Evolutionary conservation across 1,284 basidiomycete species (phyloP).

Genomic region (Cutaneotrichosporon sp.): DNA sequence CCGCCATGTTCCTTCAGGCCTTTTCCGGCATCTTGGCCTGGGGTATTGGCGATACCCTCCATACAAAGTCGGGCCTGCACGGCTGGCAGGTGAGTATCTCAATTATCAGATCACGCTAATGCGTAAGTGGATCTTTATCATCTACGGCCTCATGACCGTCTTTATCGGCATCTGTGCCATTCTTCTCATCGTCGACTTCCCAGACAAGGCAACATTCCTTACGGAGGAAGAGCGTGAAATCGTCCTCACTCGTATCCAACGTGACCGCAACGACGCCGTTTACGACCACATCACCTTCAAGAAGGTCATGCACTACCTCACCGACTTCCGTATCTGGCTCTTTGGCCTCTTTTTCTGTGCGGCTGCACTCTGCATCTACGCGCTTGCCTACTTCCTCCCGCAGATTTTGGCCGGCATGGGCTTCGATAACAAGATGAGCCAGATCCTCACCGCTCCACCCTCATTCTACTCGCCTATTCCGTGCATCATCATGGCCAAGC

Average conservation of each 20-base stretch:
- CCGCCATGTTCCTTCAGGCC: constrained; percentile 19
- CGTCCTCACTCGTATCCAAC: constrained; percentile 19
- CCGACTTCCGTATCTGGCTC: constrained; percentile 54
- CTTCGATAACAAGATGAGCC: constrained; percentile 42
- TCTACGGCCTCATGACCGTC: constrained; percentile 21
- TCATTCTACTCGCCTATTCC: constrained; percentile 49
- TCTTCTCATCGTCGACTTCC: constrained; percentile 21
- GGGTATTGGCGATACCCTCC: constrained; percentile 12
- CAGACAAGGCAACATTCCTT: constrained; percentile 24
- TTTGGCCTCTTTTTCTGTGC: constrained; percentile 53
- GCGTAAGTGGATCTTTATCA: constrained; percentile 17
- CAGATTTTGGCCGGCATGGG: constrained; percentile 52
- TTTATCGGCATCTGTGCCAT: constrained; percentile 10
- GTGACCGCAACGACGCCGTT: constrained; percentile 46
- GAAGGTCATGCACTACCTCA: constrained; percentile 39
- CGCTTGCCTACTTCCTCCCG: constrained; percentile 51
- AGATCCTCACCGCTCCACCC: constrained; percentile 52
- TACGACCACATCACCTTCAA: constrained; percentile 49
- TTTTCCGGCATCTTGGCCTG: constrained; percentile 16
- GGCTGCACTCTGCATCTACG: constrained; percentile 27
- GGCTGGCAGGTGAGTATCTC: constrained; percentile 18
- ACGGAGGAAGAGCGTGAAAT: constrained; percentile 17
- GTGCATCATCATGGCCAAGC: constrained; percentile 41
- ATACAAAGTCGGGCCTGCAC: constrained; percentile 6
- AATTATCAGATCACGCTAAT: not conserved